Conservation (phyloP, 2,329 filamentous ascomycete genomes). For the Clarireedia hainanense region DNA sequence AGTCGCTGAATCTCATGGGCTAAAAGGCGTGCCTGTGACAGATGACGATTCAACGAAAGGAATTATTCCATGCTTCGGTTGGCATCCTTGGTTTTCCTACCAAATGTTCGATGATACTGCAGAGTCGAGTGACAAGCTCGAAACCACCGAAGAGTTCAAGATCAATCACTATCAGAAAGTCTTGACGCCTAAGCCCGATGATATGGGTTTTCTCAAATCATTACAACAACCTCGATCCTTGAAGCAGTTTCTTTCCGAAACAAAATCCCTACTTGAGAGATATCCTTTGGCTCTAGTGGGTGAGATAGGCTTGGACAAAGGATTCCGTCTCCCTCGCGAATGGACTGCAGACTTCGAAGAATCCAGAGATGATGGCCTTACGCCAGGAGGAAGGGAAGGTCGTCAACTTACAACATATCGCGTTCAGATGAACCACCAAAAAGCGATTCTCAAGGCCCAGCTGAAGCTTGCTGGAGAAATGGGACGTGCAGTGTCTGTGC, state of each 20-base stretch:
- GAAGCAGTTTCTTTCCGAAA: slow-evolving; percentile 48
- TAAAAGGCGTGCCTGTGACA: slow-evolving; percentile 31
- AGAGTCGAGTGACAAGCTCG: slow-evolving; percentile 7
- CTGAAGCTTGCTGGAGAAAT: slow-evolving; percentile 63
- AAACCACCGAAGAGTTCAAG: slow-evolving; percentile 30
- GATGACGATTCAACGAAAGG: slow-evolving; percentile 29
- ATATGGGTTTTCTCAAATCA: slow-evolving; percentile 34
- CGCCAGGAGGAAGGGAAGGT: slow-evolving; percentile 64
- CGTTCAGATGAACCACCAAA: slow-evolving; percentile 63
- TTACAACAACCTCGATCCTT: slow-evolving; percentile 56
- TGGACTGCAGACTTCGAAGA: slow-evolving; percentile 38
- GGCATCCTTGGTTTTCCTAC: slow-evolving; percentile 83
- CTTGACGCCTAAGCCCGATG: slow-evolving; percentile 46
- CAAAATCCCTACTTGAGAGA: slow-evolving; percentile 43
- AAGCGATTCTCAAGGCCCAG: slow-evolving; percentile 56
- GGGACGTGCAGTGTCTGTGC: slow-evolving; percentile 68
- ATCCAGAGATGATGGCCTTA: slow-evolving; percentile 42
- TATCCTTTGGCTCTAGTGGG: slow-evolving; percentile 63
- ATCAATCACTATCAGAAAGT: slow-evolving; percentile 60
- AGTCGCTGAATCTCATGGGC: slow-evolving; percentile 47
- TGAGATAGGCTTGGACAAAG: slow-evolving; percentile 71
- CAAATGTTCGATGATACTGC: slow-evolving; percentile 59
- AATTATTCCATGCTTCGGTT: slow-evolving; percentile 69
- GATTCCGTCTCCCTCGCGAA: slow-evolving; percentile 62
- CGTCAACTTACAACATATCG: slow-evolving; percentile 58